A percentile compares a stretch with the other conserved stretches of the same genome.
These are phyloP conservation scores for Cynanchum wilfordii DNA, from an alignment of 257 asterid species.

Conservation along the genomic window DNA sequence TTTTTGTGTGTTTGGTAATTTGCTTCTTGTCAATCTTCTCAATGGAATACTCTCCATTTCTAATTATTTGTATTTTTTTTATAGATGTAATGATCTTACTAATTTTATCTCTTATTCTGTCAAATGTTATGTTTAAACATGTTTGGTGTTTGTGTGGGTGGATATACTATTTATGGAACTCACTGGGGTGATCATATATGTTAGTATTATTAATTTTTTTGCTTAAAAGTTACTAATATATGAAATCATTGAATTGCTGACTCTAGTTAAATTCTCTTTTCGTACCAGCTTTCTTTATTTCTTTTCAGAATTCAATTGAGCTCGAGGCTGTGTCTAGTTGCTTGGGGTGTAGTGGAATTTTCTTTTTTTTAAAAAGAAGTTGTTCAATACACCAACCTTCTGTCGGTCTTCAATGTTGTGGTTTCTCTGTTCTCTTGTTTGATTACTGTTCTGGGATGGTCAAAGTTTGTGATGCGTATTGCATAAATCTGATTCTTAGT, in stretches of 20 bases:
- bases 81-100: background rate
- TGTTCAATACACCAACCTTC: background rate
- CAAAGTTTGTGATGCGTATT: background rate
- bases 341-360: background rate
- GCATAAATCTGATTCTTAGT: background rate
- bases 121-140: background rate
- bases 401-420: background rate
- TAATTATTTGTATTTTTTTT: no score
- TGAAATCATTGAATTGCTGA: background rate
- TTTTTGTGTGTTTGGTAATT: background rate
- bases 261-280: background rate
- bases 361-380: background rate
- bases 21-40: background rate
- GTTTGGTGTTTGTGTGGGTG: background rate
- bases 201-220: background rate
- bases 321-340: background rate
- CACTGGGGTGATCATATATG: background rate
- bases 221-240: background rate
- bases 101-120: background rate
- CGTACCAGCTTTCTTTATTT: background rate
- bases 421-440: background rate
- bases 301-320: background rate
- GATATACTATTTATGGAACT: background rate
- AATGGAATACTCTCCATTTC: background rate
- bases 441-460: background rate